Evolutionary conservation across 2,329 filamentous ascomycete genomes (phyloP).

Genomic region (Neopestalotiopsis sp.): DNA sequence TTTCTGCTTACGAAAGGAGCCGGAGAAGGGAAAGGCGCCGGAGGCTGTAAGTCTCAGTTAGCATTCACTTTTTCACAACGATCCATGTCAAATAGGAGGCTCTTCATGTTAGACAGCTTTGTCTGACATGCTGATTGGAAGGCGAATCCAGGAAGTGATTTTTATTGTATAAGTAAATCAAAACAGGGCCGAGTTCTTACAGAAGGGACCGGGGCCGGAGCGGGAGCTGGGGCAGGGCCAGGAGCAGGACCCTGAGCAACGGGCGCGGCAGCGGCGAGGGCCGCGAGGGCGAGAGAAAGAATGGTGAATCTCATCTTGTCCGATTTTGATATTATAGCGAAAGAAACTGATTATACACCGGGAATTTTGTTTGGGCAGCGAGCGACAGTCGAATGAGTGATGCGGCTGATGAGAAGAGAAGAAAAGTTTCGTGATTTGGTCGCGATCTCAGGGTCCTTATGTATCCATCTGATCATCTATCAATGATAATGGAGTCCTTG

Average conservation of each 20-base stretch:
- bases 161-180: neutral
- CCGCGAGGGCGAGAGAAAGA: constrained; percentile 13
- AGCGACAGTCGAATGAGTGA: constrained; percentile 14
- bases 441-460: constrained; percentile 5
- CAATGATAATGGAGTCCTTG: too few species aligned
- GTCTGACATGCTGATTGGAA: neutral
- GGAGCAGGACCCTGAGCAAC: constrained; percentile 3
- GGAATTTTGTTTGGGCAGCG: neutral
- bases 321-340: neutral
- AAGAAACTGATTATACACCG: neutral
- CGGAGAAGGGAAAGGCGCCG: constrained; percentile 1
- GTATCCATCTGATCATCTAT: constrained; percentile 4
- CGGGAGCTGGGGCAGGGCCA: neutral
- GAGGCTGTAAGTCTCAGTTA: neutral
- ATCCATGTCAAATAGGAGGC: neutral
- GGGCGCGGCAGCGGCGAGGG: constrained; percentile 4
- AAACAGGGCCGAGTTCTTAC: neutral
- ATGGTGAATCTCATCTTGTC: constrained; percentile 14
- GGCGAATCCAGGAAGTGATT: neutral
- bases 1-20: neutral
- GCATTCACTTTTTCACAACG: neutral
- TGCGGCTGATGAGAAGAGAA: constrained; percentile 12
- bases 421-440: neutral
- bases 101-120: neutral
- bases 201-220: constrained; percentile 6